Evolutionary conservation across 495 filamentous ascomycete species (phyloP).

Genomic region (Tuber melanosporum): DNA sequence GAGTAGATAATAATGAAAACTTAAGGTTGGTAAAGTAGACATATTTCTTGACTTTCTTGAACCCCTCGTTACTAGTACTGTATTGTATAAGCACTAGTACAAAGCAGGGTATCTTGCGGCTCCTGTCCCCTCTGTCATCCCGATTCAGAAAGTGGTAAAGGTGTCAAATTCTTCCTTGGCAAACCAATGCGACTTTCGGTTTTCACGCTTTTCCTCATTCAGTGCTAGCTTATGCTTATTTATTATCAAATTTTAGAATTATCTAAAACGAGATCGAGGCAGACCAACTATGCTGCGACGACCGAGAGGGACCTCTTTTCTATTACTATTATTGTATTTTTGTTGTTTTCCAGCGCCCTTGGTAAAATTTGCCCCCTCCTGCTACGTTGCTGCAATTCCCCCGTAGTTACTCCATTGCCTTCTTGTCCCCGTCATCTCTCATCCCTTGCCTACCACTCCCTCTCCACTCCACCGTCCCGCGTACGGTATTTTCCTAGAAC

Average conservation of each 20-base stretch:
- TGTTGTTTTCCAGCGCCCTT: background rate
- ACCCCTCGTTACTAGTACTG: too few relatives aligned
- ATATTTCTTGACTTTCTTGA: too few relatives aligned
- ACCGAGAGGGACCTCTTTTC: conserved; percentile 13
- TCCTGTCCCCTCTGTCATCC: background rate
- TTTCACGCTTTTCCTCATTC: conserved; percentile 9
- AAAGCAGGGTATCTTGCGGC: background rate
- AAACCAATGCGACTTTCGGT: conserved; percentile 14
- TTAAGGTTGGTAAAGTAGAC: too few relatives aligned
- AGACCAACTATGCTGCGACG: conserved; percentile 11
- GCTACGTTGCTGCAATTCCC: background rate
- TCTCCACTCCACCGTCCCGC: conserved; percentile 14
- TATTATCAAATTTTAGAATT: conserved; percentile 9
- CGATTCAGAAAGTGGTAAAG: conserved; percentile 18
- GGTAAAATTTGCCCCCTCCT: background rate
- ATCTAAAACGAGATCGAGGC: conserved; percentile 15
- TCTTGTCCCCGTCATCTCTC: conserved; percentile 1
- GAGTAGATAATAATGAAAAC: too few relatives aligned
- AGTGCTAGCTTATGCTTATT: conserved; percentile 9
- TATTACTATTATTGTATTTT: conserved; percentile 11
- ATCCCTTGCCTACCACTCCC: conserved; percentile 5
- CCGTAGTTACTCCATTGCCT: background rate
- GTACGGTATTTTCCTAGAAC: conserved; percentile 2
- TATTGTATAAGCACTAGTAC: too few relatives aligned
- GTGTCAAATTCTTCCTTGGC: conserved; percentile 37